A percentile compares a stretch with the other conserved stretches of the same genome.
Conservation (phyloP, 371 early-diverging fungal genomes). For the Hamiltosporidium tvaerminnensis region DNA sequence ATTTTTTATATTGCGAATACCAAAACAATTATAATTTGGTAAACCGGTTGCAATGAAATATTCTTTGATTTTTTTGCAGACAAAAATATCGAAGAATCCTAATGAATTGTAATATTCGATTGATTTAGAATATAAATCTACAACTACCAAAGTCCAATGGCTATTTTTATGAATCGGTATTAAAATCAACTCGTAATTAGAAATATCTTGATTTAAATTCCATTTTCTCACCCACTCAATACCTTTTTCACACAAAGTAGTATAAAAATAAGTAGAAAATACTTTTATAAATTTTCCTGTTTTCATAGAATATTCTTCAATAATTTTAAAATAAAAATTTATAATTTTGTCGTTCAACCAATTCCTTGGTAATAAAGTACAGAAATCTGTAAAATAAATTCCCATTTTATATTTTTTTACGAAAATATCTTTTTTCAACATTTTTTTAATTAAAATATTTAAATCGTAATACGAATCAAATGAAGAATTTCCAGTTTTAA, state of each 20-base stretch:
- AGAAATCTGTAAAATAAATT: slow-evolving; percentile 8
- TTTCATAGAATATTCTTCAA: slow-evolving; percentile 5
- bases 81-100: neutral
- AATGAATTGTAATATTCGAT: slow-evolving; percentile 31
- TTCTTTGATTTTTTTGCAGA: neutral
- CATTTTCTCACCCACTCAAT: slow-evolving; percentile 12
- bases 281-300: slow-evolving; percentile 4
- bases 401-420: too few species aligned
- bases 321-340: slow-evolving; percentile 32
- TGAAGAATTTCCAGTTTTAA: too few species aligned
- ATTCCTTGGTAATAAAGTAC: neutral
- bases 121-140: slow-evolving; percentile 11
- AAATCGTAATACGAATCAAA: too few species aligned
- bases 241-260: slow-evolving; percentile 5
- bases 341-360: slow-evolving; percentile 47
- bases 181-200: slow-evolving; percentile 12
- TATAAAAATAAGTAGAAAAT: slow-evolving; percentile 28
- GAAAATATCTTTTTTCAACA: too few species aligned
- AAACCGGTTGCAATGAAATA: neutral
- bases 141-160: slow-evolving; percentile 30
- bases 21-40: neutral
- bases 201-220: slow-evolving; percentile 15
- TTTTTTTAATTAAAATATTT: too few species aligned
- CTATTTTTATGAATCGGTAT: slow-evolving; percentile 29
- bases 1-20: neutral